Evolutionary conservation across 768 basidiomycete species (phyloP), one percentile per base, ranked within the genome.

Genomic region (Wakefieldia striispora): DNA sequence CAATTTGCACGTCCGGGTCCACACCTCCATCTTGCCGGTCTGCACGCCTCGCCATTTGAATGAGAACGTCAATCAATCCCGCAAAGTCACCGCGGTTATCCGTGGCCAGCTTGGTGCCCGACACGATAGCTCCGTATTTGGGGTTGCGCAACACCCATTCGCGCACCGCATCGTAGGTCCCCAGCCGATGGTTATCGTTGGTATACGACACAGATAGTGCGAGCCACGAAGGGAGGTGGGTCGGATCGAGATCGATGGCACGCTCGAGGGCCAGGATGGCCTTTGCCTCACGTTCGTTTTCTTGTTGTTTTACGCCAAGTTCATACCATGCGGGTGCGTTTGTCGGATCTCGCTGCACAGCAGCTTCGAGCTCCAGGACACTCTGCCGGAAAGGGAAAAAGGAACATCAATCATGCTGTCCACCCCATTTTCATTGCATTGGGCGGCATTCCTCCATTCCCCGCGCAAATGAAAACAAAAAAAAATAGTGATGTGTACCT

Each of bases 271-370:
- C 97, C 47, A 84, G 78, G 36, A 98, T 79, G 4, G 97, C 97
- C 59, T 91, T 86, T 8, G 79, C 77, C 70, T 99, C 97, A 14
- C 95, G 84, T 67, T 99, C 97, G 65, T 95, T 97, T 70, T 97
- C 95, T 68, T 99, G 97, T 63, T 98, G 97, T 68, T 91, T 94
- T 42, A 99, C 85, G 21, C 97, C 97, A 43, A 98, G 84, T 56
- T 88, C 81, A 63, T 81, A 95, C 97, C 97, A 99, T 9, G 85
- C 86, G 31, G 70, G 56, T 4, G 88, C 83, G 58, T 88, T 79
- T 9, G 65, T 71, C 53, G 86, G 83, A 59, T 93, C 80, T 35
- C 77, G 79, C 62, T 95, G 91, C 13, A 95, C 93, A 21, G 78
- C 78, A 7, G 95, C 95, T 71, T 99, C 95, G 12, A 92, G 75